Base-by-base conservation (phyloP, 2,329 filamentous ascomycete species). In the Camillea tinctor region DNA sequence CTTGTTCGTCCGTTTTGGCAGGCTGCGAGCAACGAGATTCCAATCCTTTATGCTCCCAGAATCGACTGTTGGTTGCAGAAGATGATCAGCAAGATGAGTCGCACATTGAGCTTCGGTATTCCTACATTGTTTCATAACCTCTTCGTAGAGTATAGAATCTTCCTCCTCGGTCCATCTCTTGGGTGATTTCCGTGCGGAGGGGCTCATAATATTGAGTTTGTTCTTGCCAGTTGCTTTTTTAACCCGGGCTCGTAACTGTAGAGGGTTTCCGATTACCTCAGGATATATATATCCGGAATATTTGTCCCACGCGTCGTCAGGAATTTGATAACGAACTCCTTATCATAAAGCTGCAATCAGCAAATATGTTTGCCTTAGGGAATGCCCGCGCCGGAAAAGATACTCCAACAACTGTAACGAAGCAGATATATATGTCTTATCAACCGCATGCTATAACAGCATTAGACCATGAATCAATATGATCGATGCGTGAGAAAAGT, bases 1-100 rank as follows among this genome's bases (percentile, higher is more conserved):
- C 61, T 79, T 79, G 65, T 79, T 79, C 15, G 74, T 75, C 57
- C 77, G 68, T 7, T 73, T 73, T 2, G 75, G 75, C 1, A 79
- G 72, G 23, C 68, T 69, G 5, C 66, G 59, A 13, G 77, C 75
- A 50, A 79, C 72, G 52, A 66, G 68, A 57, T 74, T 76, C 75
- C 73, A 75, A 55, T 65, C 63, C 15, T 57, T 63, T 22, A 63
- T 56, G 8, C 22, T 52, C 17, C 51, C 51, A n/a, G 22, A n/a
- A 15, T 26, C 26, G 22, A 26, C 51, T 52, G 17, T 7, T 17
- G 51, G 51, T 7, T 22, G 36, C 6, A 44, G 17, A 44, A 44
- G 17, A 44, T 44, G 17, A 44, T 44, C 36, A 44, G 36, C 11
- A n/a, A 44, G 36, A 44, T n/a, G 36, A 7, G 13, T 44, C 4